phyloP scores from a whole-genome alignment of 108 stramenopile species.

The Fragilaria radians region DNA sequence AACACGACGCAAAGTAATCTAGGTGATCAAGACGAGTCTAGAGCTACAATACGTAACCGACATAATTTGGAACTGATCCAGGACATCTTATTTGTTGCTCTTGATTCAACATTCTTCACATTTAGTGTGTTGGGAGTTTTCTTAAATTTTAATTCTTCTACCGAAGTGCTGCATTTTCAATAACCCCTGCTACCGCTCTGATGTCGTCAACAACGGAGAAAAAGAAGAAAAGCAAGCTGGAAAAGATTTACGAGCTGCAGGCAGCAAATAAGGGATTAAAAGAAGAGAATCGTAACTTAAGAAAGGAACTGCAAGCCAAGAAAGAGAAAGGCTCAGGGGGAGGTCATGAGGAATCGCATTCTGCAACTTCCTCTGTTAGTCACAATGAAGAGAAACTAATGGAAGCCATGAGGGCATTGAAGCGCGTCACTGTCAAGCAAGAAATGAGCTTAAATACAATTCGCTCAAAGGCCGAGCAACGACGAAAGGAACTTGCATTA shows the following conservation, averaged over 20 bases:
- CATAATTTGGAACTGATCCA: no score
- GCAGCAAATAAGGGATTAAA: conserved; percentile 17
- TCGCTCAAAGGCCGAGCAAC: conserved; percentile 23
- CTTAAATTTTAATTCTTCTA: no score
- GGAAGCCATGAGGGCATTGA: conserved; percentile 27
- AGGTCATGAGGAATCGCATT: neutral
- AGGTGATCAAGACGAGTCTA: no score
- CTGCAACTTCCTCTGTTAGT: neutral
- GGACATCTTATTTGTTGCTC: no score
- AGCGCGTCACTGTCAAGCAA: conserved; percentile 31
- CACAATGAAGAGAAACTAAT: conserved; percentile 18
- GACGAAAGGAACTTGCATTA: conserved; percentile 14
- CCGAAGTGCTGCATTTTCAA: no score
- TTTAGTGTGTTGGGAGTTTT: no score
- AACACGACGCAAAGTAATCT: no score
- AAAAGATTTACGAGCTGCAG: conserved; percentile 29
- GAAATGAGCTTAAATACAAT: conserved; percentile 21
- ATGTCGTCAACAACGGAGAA: conserved; percentile 5
- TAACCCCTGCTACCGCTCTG: no score
- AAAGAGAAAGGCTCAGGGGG: neutral
- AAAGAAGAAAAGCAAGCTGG: conserved; percentile 18
- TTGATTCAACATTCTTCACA: no score
- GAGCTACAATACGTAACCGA: no score
- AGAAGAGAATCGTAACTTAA: conserved; percentile 24
- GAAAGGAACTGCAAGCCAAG: conserved; percentile 3